A percentile compares a stretch with the other conserved stretches of the same genome.
Evolutionary conservation across 495 filamentous ascomycete genomes (phyloP).

Genomic region (Achaetomiella virescens): DNA sequence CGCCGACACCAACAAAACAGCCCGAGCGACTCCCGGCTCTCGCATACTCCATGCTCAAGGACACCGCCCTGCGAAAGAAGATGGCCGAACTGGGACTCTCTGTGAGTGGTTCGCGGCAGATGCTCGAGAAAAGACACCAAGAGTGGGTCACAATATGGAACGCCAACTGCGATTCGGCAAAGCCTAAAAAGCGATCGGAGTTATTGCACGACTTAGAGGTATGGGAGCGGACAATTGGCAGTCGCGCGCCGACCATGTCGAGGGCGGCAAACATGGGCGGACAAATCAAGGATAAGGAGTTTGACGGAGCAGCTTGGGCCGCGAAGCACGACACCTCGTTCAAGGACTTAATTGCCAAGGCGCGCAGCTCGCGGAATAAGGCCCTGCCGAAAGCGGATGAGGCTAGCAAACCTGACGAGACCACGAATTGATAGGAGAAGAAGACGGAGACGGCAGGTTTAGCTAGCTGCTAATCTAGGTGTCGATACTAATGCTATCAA

Average conservation of each 20-base stretch:
- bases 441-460: too few relatives aligned
- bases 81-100: slow-evolving; percentile 78
- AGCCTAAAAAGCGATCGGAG: slow-evolving; percentile 62
- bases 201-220: slow-evolving; percentile 68
- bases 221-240: slow-evolving; percentile 76
- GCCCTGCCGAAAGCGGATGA: slow-evolving; percentile 12
- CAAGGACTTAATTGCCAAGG: slow-evolving; percentile 65
- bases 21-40: slow-evolving; percentile 62
- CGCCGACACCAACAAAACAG: slow-evolving; percentile 14
- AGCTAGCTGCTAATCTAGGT: too few relatives aligned
- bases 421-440: too few relatives aligned
- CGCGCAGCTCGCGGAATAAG: slow-evolving; percentile 29
- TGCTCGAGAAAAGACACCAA: slow-evolving; percentile 72
- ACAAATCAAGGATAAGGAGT: slow-evolving; percentile 68
- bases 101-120: slow-evolving; percentile 52
- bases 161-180: slow-evolving; percentile 81
- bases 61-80: slow-evolving; percentile 69
- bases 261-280: slow-evolving; percentile 27
- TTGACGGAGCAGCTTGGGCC: slow-evolving; percentile 73
- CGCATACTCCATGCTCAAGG: slow-evolving; percentile 76
- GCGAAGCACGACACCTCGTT: slow-evolving; percentile 66
- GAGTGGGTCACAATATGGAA: slow-evolving; percentile 98
- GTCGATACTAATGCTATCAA: too few relatives aligned
- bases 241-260: slow-evolving; percentile 34
- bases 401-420: background rate